These are phyloP conservation scores for Penicillium nucicola DNA, from an alignment of 495 filamentous ascomycete genomes.

Conservation along the genomic window DNA sequence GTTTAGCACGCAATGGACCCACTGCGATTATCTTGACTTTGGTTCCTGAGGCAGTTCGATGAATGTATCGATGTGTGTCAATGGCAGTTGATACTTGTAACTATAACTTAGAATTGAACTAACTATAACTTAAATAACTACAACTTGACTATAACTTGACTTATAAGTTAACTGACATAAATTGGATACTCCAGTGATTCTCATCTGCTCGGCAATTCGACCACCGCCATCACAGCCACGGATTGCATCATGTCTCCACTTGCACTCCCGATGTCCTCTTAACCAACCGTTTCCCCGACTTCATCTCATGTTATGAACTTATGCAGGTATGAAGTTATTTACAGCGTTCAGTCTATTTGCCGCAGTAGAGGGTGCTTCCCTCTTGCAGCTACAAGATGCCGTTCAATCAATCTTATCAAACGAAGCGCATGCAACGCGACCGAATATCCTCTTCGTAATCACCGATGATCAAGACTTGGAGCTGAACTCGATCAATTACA, in stretches of 20 bases:
- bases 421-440: constrained; percentile 14
- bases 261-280: background rate
- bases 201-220: too few species aligned
- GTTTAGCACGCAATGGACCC: constrained; percentile 18
- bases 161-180: too few species aligned
- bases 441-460: constrained; percentile 63
- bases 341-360: constrained; percentile 8
- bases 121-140: too few species aligned
- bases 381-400: constrained; percentile 9
- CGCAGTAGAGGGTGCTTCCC: constrained; percentile 5
- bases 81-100: too few species aligned
- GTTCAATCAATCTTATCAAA: constrained; percentile 7
- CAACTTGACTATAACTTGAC: too few species aligned
- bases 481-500: constrained; percentile 56
- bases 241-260: constrained; percentile 21
- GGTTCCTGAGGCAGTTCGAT: too few species aligned
- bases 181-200: too few species aligned
- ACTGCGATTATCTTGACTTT: too few species aligned
- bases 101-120: too few species aligned
- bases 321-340: constrained; percentile 30
- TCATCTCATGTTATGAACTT: background rate
- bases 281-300: background rate
- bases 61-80: too few species aligned
- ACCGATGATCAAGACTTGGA: constrained; percentile 66
- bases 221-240: constrained; percentile 7